These are phyloP conservation scores for Fusarium heterosporum DNA, from an alignment of 2,329 filamentous ascomycete genomes.

Conservation along the genomic window DNA sequence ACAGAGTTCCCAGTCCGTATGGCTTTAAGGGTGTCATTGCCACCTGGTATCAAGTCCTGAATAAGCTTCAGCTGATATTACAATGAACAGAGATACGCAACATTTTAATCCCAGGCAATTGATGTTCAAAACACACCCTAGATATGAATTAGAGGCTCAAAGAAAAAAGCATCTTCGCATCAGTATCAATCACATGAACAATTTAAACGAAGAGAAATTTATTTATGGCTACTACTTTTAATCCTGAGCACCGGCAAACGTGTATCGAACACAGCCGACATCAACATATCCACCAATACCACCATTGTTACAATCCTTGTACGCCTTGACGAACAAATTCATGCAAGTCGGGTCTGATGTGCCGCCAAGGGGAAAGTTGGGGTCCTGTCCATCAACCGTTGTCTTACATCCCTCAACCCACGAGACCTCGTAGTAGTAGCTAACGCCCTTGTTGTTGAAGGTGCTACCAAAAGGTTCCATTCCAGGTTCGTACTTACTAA, in stretches of 20 bases:
- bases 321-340: slow-evolving; percentile 1
- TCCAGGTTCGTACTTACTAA: background rate
- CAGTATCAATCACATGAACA: too few species aligned
- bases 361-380: background rate
- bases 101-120: too few species aligned
- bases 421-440: background rate
- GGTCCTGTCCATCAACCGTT: slow-evolving; percentile 1
- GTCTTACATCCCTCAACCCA: slow-evolving; percentile 11
- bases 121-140: too few species aligned
- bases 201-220: background rate
- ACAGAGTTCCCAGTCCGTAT: too few species aligned
- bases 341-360: background rate
- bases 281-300: slow-evolving; percentile 5
- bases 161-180: too few species aligned
- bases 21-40: too few species aligned
- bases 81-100: too few species aligned
- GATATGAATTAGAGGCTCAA: too few species aligned
- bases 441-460: background rate
- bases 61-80: too few species aligned
- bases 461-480: background rate
- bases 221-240: background rate
- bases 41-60: too few species aligned
- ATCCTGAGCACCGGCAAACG: background rate
- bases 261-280: background rate
- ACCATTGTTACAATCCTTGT: slow-evolving; percentile 1